Percentiles rank a stretch among this genome's conserved stretches.
phyloP scores from a whole-genome alignment of 257 asterid species.

The Petrea volubilis region DNA sequence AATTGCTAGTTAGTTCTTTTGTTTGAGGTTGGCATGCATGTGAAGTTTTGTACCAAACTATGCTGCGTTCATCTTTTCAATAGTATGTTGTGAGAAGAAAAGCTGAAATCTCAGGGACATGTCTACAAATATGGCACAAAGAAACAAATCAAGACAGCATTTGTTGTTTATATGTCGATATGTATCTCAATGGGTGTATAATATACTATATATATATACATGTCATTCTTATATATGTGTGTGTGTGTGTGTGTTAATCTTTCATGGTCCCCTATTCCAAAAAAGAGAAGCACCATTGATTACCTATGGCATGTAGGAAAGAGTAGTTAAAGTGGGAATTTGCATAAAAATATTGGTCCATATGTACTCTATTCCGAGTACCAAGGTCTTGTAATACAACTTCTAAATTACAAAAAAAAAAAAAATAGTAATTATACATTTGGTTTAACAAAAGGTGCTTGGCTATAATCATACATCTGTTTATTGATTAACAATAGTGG shows the following conservation, averaged over 20 bases:
- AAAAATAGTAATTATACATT: not conserved
- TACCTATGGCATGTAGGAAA: too few relatives aligned
- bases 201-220: not conserved
- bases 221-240: not conserved
- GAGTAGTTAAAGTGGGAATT: not conserved
- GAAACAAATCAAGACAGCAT: constrained; percentile 31
- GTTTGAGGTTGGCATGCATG: constrained; percentile 23
- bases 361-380: not conserved
- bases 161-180: not conserved
- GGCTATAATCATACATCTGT: not conserved
- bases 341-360: not conserved
- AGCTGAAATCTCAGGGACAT: constrained; percentile 31
- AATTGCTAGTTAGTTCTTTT: not conserved
- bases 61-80: constrained; percentile 26
- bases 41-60: constrained; percentile 20
- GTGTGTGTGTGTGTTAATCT: not conserved
- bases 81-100: constrained; percentile 26
- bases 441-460: not conserved
- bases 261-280: constrained; percentile 18
- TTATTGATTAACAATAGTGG: not conserved
- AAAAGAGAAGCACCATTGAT: not conserved
- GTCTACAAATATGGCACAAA: constrained; percentile 35
- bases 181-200: not conserved
- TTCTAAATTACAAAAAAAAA: too few relatives aligned
- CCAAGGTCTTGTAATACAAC: too few relatives aligned